Conservation (phyloP, 345 rosid genomes). For the Brassica incana region DNA sequence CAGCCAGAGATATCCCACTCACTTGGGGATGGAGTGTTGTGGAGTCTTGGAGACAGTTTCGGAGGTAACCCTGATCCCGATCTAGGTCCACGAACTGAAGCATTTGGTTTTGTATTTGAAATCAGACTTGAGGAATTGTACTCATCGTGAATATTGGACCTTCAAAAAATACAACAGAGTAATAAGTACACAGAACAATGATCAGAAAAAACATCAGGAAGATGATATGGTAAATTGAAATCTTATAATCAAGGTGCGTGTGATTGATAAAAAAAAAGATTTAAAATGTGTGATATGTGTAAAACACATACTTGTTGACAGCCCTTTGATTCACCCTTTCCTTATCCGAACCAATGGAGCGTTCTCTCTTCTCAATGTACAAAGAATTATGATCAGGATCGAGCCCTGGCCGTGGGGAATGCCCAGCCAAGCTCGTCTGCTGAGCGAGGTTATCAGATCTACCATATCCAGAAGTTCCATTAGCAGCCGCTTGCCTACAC, state of each 20-base stretch:
- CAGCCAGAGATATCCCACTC: conserved; percentile 89
- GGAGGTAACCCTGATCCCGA: conserved; percentile 63
- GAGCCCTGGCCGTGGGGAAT: conserved; percentile 54
- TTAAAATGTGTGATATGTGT: conserved; percentile 5
- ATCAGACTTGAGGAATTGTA: conserved; percentile 73
- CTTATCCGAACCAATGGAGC: conserved; percentile 69
- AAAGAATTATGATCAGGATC: conserved; percentile 55
- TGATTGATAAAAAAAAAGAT: conserved; percentile 1
- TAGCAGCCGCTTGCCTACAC: conserved; percentile 61
- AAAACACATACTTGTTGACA: conserved; percentile 65
- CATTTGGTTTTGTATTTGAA: conserved; percentile 59
- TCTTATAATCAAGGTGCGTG: conserved; percentile 10
- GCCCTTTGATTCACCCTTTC: conserved; percentile 76
- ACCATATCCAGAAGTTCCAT: conserved; percentile 67
- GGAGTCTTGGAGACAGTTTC: conserved; percentile 67
- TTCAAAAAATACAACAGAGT: conserved; percentile 32
- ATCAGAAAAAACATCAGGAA: conserved; percentile 8
- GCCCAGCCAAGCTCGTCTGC: conserved; percentile 54
- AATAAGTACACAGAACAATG: conserved; percentile 13
- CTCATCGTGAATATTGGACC: conserved; percentile 72
- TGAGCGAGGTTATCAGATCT: conserved; percentile 66
- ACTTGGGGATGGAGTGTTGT: conserved; percentile 60
- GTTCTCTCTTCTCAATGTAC: conserved; percentile 75
- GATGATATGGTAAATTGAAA: conserved; percentile 17
- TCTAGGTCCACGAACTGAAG: conserved; percentile 72